A percentile compares a stretch with the other conserved stretches of the same genome.
phyloP scores from a whole-genome alignment of 148 eudicot genomes.

The Chenopodium formosanum region DNA sequence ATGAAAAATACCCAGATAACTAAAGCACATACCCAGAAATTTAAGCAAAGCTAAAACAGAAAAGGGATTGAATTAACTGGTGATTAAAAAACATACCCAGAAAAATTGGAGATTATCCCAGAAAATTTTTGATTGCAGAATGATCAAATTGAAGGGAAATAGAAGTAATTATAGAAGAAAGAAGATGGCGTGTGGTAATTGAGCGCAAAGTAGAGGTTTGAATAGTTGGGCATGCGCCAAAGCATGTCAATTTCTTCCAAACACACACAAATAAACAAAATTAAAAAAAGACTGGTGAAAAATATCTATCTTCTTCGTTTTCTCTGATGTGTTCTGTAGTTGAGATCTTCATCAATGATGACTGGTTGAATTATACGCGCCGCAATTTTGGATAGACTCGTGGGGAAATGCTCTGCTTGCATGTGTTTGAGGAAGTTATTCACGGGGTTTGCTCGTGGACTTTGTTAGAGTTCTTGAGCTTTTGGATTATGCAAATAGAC shows the following conservation, averaged over 20 bases:
- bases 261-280: background rate
- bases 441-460: conserved; percentile 39
- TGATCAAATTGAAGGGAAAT: background rate
- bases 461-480: background rate
- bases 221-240: conserved; percentile 52
- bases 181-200: conserved; percentile 43
- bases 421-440: conserved; percentile 30
- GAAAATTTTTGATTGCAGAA: conserved; percentile 1
- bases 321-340: background rate
- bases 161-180: background rate
- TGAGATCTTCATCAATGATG: conserved; percentile 1
- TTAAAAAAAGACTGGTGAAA: background rate
- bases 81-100: conserved; percentile 17
- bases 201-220: conserved; percentile 56
- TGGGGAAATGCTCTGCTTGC: conserved; percentile 15
- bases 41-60: background rate
- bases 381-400: background rate
- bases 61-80: background rate
- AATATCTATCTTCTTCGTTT: conserved; percentile 15
- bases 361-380: background rate
- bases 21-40: no score
- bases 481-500: no score
- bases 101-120: background rate
- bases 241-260: conserved; percentile 41
- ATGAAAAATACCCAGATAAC: no score